Evolutionary conservation across 176 grass and related monocot species (phyloP), one percentile per base, ranked within the genome.

Genomic region (Triticum timopheevii): DNA sequence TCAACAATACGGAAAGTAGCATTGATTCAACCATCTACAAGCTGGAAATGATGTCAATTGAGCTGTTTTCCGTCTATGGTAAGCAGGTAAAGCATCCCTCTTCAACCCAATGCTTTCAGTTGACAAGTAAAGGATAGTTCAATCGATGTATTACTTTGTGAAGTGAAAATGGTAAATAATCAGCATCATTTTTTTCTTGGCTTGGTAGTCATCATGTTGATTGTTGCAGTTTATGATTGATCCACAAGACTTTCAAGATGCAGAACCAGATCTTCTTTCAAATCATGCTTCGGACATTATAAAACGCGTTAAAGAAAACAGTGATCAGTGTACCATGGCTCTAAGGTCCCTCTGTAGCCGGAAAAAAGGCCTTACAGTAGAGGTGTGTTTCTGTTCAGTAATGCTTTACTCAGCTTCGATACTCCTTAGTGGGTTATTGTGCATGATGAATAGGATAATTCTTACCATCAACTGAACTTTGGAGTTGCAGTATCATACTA

Each of bases 181-280:
- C 83, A 63, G 30, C 12, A 62, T 40, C n/a, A 6, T 31, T 78
- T 52, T 78, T 52, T 52, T 85, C 28, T 70, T 38, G 16, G 86
- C 72, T 81, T 30, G 31, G 54, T 91, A 65, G 17, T 73, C 73
- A 83, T 50, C 42, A 22, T 69, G 13, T 83, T 77, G 13, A 61
- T 82, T 76, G 22, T 69, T 90, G 80, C 91, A 90, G 97, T 88
- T 76, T 69, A 85, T 83, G 87, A 90, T 98, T 81, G 89, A 82
- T 89, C 84, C 91, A 73, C 91, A 93, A 91, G 93, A 95, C 78
- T 99, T 99, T 73, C 87, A 91, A 79, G 97, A 99, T 88, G 89
- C 92, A 68, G 94, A 99, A 80, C 90, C 97, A 85, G 97, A 99
- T 89, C 65, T 82, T 87, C 91, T 99, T 86, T 91, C 92, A 83